Base-by-base conservation (phyloP, 208 protist species). In the Acanthamoeba quina region DNA sequence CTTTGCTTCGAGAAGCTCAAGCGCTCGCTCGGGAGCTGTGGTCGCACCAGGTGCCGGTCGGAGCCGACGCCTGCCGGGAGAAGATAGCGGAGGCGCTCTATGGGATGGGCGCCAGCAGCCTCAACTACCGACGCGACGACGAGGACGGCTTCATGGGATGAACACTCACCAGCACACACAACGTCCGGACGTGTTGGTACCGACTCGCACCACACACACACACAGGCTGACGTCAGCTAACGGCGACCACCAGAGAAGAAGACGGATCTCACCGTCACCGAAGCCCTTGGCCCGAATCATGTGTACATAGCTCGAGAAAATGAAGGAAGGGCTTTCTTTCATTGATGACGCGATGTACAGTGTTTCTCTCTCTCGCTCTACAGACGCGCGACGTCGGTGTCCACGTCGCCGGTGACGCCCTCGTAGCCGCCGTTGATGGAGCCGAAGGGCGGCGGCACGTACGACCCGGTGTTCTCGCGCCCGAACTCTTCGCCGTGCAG, bases 121-220 rank as follows among this genome's bases (percentile, higher is more conserved):
- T 86, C 78, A 86, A 86, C 52, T 86, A 64, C 52, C 78, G 78
- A 41, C 78, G 78, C 10, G 78, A 86, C 26, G 78, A 86, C 78
- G 78, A 86, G 41, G 78, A 86, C 49, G 78, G 78, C 17, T 86
- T 86, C 78, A 86, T 86, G 78, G 78, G 78, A 10, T 86, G 49
- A 86, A 13, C 21, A 4, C 26, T 7, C 54, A 24, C 54, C 19
- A 17, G 17, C 17, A 64, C 24, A 21, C 58, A 60, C 15, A 3
- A n/a, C 58, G 58, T 19, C 15, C 56, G n/a, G 37, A 3, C 3
- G 37, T 15, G 17, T 60, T 24, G 19, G 54, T 24, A 26, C n/a
- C n/a, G n/a, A n/a, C n/a, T n/a, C n/a, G n/a, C n/a, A n/a, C n/a
- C n/a, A n/a, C n/a, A n/a, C n/a, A n/a, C n/a, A n/a, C n/a, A n/a